phyloP scores from a whole-genome alignment of 2,329 filamentous ascomycete genomes.

The Pleoardoris graminearum region DNA sequence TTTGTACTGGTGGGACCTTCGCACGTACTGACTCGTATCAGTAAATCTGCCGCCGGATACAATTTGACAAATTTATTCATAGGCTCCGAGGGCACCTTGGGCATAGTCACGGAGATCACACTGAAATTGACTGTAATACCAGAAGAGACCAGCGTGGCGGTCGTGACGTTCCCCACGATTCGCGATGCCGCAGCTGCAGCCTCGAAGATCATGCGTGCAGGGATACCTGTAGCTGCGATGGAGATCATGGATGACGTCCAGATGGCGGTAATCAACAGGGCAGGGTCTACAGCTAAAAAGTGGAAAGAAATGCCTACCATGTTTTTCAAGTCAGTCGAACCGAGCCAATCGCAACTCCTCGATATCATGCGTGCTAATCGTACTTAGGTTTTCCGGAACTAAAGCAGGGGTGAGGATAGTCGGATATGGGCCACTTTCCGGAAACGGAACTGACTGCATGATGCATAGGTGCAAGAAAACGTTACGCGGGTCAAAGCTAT shows the following conservation, averaged over 20 bases:
- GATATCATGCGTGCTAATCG: conserved; percentile 26
- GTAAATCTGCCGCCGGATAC: conserved; percentile 80
- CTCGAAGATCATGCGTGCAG: conserved; percentile 73
- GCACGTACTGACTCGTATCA: conserved; percentile 18
- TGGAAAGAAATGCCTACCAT: conserved; percentile 79
- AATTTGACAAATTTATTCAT: conserved; percentile 81
- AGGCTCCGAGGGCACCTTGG: conserved; percentile 79
- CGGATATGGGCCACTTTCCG: conserved; percentile 19
- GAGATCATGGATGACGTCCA: conserved; percentile 89
- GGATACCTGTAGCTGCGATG: conserved; percentile 74
- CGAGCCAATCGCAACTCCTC: neutral
- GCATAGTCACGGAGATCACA: conserved; percentile 80
- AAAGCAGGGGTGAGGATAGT: conserved; percentile 58
- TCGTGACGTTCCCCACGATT: conserved; percentile 78
- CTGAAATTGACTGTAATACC: conserved; percentile 78
- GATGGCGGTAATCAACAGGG: conserved; percentile 79
- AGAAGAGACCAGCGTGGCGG: conserved; percentile 74
- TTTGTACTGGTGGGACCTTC: neutral
- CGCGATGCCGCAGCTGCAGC: conserved; percentile 75
- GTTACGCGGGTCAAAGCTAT: conserved; percentile 70
- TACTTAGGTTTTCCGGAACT: conserved; percentile 68
- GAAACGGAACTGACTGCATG: conserved; percentile 34
- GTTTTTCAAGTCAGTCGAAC: conserved; percentile 70
- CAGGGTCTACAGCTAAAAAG: conserved; percentile 68
- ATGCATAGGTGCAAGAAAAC: conserved; percentile 68